phyloP scores from a whole-genome alignment of 2,329 filamentous ascomycete species.

The Hymenoscyphus albidus region DNA sequence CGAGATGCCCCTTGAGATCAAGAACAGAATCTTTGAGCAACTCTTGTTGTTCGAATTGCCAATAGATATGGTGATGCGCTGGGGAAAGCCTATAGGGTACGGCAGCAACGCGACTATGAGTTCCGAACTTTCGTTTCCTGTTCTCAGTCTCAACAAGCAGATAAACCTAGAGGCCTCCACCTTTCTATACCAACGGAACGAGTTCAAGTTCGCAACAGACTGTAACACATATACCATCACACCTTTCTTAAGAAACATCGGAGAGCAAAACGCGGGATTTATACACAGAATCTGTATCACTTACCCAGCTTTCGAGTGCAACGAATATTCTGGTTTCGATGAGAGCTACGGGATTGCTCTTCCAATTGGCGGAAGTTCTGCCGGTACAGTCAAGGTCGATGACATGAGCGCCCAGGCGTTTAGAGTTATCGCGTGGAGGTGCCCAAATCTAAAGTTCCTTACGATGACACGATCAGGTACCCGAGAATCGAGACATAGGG shows the following conservation, averaged over 20 bases:
- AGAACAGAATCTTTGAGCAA: not conserved
- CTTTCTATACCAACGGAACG: not conserved
- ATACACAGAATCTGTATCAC: not conserved
- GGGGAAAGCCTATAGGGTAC: not conserved
- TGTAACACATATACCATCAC: not conserved
- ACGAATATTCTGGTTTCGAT: not conserved
- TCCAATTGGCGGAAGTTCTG: not conserved
- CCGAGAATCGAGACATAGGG: not conserved
- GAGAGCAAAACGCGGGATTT: not conserved
- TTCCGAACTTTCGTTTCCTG: not conserved
- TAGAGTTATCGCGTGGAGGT: not conserved
- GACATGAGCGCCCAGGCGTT: not conserved
- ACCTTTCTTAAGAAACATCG: not conserved
- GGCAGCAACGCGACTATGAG: not conserved
- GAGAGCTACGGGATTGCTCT: not conserved
- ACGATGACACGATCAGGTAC: not conserved
- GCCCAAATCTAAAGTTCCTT: not conserved
- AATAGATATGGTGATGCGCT: not conserved
- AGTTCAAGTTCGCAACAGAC: not conserved
- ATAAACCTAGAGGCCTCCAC: not conserved
- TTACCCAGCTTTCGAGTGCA: not conserved
- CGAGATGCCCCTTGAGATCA: not conserved
- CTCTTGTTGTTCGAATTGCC: not conserved
- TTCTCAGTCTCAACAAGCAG: not conserved
- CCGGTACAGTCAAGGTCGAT: not conserved